Evolutionary conservation across 805 yeast species (phyloP).

Genomic region (Metschnikowia anglica): DNA sequence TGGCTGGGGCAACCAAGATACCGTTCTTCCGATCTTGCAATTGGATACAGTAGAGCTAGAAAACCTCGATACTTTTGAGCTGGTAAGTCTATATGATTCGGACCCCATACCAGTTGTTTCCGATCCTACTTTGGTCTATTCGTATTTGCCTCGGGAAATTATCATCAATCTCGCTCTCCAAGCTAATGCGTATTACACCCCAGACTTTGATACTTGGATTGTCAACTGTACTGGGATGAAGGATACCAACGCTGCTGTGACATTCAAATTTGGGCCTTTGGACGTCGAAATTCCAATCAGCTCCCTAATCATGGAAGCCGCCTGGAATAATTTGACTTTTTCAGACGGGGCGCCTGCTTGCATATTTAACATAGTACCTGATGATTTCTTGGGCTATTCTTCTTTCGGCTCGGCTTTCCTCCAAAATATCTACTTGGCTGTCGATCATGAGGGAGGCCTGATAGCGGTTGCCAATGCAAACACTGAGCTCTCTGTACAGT

Average conservation of each 20-base stretch:
- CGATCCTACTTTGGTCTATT: constrained; percentile 53
- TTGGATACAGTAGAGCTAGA: constrained; percentile 26
- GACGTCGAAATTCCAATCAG: constrained; percentile 50
- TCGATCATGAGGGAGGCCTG: constrained; percentile 55
- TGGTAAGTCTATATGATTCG: constrained; percentile 31
- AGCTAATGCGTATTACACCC: constrained; percentile 60
- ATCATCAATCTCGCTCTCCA: constrained; percentile 67
- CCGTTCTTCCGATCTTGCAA: constrained; percentile 29
- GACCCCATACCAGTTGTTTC: constrained; percentile 53
- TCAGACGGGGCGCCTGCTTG: constrained; percentile 60
- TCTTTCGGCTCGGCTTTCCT: constrained; percentile 61
- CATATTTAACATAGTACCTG: constrained; percentile 50
- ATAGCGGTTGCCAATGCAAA: constrained; percentile 59
- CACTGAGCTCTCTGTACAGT: too few relatives aligned
- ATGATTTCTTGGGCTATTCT: constrained; percentile 46
- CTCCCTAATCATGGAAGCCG: constrained; percentile 41
- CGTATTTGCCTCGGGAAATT: constrained; percentile 54
- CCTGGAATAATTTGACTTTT: constrained; percentile 41
- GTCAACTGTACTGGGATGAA: constrained; percentile 56
- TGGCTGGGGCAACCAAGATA: constrained; percentile 18
- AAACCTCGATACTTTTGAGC: constrained; percentile 37
- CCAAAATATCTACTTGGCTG: constrained; percentile 54
- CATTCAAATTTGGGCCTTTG: constrained; percentile 53
- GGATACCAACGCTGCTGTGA: constrained; percentile 47
- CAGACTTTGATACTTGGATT: constrained; percentile 52